A percentile compares a stretch with the other conserved stretches of the same genome.
Conservation (phyloP, 139 green algal species). For the Raphidocelis subcapitata region DNA sequence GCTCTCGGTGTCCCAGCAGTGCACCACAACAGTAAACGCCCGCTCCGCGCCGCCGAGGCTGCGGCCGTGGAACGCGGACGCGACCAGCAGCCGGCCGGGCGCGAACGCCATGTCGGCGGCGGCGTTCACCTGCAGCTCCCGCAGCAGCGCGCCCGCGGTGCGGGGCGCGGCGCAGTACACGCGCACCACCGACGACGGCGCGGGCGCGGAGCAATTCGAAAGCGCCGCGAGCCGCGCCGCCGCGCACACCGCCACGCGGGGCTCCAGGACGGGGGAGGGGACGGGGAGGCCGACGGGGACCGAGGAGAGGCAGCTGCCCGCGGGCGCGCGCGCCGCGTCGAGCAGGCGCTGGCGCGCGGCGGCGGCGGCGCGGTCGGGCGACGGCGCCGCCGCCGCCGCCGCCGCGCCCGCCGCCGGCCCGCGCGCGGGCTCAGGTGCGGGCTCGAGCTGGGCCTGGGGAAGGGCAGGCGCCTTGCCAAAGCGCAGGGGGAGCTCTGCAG, state of each 20-base stretch:
- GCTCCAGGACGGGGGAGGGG: conserved; percentile 24
- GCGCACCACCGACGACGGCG: conserved; percentile 8
- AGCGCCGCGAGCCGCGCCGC: conserved; percentile 8
- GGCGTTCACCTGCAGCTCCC: conserved; percentile 26
- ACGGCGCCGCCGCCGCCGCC: too few relatives aligned
- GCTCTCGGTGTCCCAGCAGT: conserved; percentile 8
- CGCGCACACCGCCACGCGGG: conserved; percentile 19
- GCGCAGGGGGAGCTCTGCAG: too few relatives aligned
- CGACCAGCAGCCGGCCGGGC: conserved; percentile 20
- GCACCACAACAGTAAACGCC: conserved; percentile 26
- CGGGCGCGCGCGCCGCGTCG: not conserved
- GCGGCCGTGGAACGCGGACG: conserved; percentile 21
- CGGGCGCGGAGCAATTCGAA: conserved; percentile 12
- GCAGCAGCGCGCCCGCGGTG: conserved; percentile 11
- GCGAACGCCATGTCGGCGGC: conserved; percentile 17
- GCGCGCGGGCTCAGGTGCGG: too few relatives aligned
- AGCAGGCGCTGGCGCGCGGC: too few relatives aligned
- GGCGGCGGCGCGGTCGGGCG: too few relatives aligned
- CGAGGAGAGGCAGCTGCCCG: conserved; percentile 6
- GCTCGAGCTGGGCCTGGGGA: too few relatives aligned
- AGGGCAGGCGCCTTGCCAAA: too few relatives aligned
- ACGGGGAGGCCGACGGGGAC: conserved; percentile 18
- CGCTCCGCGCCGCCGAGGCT: conserved; percentile 16
- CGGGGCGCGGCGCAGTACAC: conserved; percentile 6
- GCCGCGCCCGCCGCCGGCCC: too few relatives aligned